These are phyloP conservation scores for Epichloe typhina DNA, from an alignment of 2,329 filamentous ascomycete genomes.

Conservation along the genomic window DNA sequence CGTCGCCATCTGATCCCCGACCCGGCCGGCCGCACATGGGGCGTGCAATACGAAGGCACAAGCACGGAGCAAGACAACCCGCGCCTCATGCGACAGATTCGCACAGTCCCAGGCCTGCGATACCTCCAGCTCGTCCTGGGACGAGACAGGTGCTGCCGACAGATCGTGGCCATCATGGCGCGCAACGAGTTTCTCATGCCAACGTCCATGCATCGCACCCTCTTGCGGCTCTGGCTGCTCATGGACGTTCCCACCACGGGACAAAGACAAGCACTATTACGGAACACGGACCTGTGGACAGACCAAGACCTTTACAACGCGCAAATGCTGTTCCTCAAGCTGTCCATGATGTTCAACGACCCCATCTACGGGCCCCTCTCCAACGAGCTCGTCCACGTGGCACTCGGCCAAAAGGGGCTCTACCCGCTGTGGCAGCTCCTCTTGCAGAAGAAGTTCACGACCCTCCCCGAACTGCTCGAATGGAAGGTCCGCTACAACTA, in stretches of 20 bases:
- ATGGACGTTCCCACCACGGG: constrained; percentile 51
- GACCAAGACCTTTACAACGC: constrained; percentile 47
- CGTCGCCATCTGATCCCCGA: constrained; percentile 43
- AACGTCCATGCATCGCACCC: constrained; percentile 25
- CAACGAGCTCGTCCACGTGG: constrained; percentile 37
- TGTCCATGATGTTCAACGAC: constrained; percentile 56
- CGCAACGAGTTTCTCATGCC: constrained; percentile 45
- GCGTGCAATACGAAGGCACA: constrained; percentile 8
- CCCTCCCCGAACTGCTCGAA: constrained; percentile 36
- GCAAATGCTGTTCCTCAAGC: constrained; percentile 56
- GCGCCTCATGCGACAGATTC: constrained; percentile 19
- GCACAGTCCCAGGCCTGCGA: constrained; percentile 45
- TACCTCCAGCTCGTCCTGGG: constrained; percentile 57
- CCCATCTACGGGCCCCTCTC: constrained; percentile 41
- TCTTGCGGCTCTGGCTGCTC: constrained; percentile 60
- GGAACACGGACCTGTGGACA: constrained; percentile 39
- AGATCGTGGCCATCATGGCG: constrained; percentile 51
- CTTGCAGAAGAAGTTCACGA: constrained; percentile 38
- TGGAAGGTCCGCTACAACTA: constrained; percentile 47
- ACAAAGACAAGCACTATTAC: constrained; percentile 41
- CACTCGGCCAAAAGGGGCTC: constrained; percentile 45
- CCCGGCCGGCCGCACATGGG: constrained; percentile 35
- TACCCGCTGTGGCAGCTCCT: constrained; percentile 47
- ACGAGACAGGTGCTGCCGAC: constrained; percentile 40
- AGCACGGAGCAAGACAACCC: constrained; percentile 2